A percentile compares a stretch with the other conserved stretches of the same genome.
phyloP scores from a whole-genome alignment of 2,329 filamentous ascomycete genomes.

The Fusarium scirpi region DNA sequence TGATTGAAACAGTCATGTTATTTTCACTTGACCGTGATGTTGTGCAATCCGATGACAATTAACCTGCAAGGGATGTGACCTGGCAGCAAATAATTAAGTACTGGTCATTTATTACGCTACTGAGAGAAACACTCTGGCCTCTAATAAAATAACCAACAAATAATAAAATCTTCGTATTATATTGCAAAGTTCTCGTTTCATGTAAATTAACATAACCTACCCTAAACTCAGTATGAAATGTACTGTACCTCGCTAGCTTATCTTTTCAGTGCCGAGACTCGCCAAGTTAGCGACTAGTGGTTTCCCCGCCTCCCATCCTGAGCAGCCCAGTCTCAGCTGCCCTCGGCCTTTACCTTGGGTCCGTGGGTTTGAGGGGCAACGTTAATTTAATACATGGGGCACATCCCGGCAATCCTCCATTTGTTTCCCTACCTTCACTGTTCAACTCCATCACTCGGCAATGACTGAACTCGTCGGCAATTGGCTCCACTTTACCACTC shows the following conservation, averaged over 20 bases:
- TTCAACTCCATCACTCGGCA: constrained; percentile 15
- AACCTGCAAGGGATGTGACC: neutral
- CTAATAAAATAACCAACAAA: neutral
- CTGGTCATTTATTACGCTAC: too few relatives aligned
- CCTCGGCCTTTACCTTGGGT: neutral
- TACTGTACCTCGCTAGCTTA: neutral
- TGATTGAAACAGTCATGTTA: too few relatives aligned
- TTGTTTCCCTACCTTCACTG: neutral
- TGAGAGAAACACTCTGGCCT: too few relatives aligned
- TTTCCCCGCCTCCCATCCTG: neutral
- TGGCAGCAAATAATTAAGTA: too few relatives aligned
- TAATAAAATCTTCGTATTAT: rapidly evolving
- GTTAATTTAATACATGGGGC: neutral
- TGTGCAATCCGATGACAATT: too few relatives aligned
- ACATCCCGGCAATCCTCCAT: neutral
- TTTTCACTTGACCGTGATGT: too few relatives aligned
- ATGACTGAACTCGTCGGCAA: constrained; percentile 49
- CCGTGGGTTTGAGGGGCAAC: neutral
- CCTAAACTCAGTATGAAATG: neutral
- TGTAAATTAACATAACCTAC: neutral
- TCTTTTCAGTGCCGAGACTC: neutral
- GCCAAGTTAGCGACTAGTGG: neutral
- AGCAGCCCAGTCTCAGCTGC: neutral
- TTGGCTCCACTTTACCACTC: constrained; percentile 51
- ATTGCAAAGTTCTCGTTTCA: neutral